These are phyloP conservation scores for Globisporangium parvum DNA, from an alignment of 352 stramenopile genomes.

Conservation along the genomic window DNA sequence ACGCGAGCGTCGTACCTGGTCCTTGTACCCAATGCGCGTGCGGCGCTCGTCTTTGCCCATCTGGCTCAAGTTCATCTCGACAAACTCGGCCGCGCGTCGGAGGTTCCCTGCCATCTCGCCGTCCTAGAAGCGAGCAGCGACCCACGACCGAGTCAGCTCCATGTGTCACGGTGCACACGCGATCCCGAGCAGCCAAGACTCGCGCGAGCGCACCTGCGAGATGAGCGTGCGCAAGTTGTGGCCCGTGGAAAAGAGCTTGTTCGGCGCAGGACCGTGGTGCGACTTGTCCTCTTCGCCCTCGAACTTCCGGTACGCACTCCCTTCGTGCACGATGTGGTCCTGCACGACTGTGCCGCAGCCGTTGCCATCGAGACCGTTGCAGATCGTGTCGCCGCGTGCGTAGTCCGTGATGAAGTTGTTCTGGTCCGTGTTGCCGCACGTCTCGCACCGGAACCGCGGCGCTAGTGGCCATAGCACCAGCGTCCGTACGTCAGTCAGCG, in stretches of 20 bases:
- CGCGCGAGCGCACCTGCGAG: constrained; percentile 53
- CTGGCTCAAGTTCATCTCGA: constrained; percentile 95
- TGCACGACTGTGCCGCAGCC: constrained; percentile 92
- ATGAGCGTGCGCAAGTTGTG: constrained; percentile 95
- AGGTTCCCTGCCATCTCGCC: constrained; percentile 84
- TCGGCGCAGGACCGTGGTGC: constrained; percentile 92
- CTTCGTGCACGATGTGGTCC: constrained; percentile 95
- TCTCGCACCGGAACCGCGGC: constrained; percentile 79
- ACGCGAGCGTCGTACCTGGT: constrained; percentile 72
- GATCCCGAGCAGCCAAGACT: background rate
- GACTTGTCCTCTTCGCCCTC: constrained; percentile 96
- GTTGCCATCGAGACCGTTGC: constrained; percentile 81
- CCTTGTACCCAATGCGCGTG: constrained; percentile 96
- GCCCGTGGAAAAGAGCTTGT: constrained; percentile 93
- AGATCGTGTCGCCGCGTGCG: constrained; percentile 82
- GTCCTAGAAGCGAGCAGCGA: constrained; percentile 35
- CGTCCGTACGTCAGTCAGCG: background rate
- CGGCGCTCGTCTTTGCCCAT: constrained; percentile 95
- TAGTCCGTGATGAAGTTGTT: constrained; percentile 91
- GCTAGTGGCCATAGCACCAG: constrained; percentile 19
- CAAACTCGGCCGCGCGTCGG: constrained; percentile 83
- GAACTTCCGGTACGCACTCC: constrained; percentile 95
- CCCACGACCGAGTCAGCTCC: background rate
- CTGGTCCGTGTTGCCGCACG: constrained; percentile 84
- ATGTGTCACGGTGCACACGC: background rate